Evolutionary conservation across 805 yeast genomes (phyloP), one percentile per base, ranked within the genome.

Genomic region (Ogataea allantospora): DNA sequence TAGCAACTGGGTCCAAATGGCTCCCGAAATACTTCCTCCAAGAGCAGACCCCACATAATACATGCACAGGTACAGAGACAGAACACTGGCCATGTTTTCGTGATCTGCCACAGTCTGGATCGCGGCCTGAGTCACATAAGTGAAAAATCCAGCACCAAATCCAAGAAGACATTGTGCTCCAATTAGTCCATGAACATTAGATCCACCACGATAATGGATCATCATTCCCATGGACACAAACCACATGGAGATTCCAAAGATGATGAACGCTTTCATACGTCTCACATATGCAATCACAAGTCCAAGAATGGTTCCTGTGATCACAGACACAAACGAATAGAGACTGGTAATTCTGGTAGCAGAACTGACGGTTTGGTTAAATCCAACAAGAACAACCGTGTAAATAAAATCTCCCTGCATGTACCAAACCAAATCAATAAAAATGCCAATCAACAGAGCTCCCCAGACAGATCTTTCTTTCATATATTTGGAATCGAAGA

Each of bases 391-490:
- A 43, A 84, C 64, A 15, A 82, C 81, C 0, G 88, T 71, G 60
- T 78, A 83, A 58, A 84, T 57, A 58, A 71, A 84, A 50, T 78
- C 84, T 43, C 78, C 76, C 35, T 82, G 87, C 81, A 82, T 75
- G 58, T 77, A 73, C 73, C 75, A 81, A 37, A 79, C 66, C 53
- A 79, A 71, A 61, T 80, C 74, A 42, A 80, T 66, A 44, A 82
- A 60, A 40, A 80, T 59, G 3, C 77, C 81, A 44, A 82, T 70
- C 20, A 67, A 53, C 41, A 81, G 53, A n/a, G 89, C 83, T 10
- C 86, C 65, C 83, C 86, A 80, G 21, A 83, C 80, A 44, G 83
- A 85, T 48, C 88, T 74, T 58, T 84, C 85, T 42, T 67, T 75
- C 53, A 84, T 55, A 44, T 81, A 66, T 10, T 66, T 58, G 47